These are phyloP conservation scores for Prunus armeniaca DNA, from an alignment of 306 rosid species.

Conservation along the genomic window DNA sequence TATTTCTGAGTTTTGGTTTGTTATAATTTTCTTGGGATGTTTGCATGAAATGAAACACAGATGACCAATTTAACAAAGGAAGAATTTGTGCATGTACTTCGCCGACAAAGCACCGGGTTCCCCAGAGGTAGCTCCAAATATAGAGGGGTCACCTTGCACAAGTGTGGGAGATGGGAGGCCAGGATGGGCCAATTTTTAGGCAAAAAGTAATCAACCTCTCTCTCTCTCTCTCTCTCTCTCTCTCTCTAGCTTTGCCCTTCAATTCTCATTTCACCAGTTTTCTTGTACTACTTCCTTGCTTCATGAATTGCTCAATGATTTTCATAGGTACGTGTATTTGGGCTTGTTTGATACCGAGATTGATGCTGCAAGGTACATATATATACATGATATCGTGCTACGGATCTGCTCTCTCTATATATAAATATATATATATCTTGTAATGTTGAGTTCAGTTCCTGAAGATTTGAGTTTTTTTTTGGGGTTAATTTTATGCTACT, in stretches of 20 bases:
- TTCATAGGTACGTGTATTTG: conserved; percentile 80
- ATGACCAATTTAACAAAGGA: conserved; percentile 94
- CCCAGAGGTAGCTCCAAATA: conserved; percentile 99
- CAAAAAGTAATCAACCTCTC: conserved; percentile 58
- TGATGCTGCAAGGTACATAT: conserved; percentile 84
- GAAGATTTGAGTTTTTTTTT: background rate
- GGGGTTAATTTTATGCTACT: background rate
- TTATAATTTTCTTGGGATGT: background rate
- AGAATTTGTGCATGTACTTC: conserved; percentile 97
- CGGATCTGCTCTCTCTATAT: background rate
- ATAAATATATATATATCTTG: background rate
- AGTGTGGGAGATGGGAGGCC: conserved; percentile 99
- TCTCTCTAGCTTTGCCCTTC: no score
- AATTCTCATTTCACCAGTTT: background rate
- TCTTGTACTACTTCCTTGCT: background rate
- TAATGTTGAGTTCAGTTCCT: background rate
- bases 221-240: no score
- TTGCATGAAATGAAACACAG: conserved; percentile 31
- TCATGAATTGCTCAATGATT: background rate
- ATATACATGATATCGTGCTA: background rate
- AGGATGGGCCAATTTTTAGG: conserved; percentile 98
- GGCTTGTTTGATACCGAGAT: conserved; percentile 93
- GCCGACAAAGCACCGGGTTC: conserved; percentile 98
- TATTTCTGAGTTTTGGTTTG: background rate
- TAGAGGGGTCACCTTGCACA: conserved; percentile 98